Base-by-base conservation (phyloP, 768 basidiomycete species). In the Kondoa subrosea region DNA sequence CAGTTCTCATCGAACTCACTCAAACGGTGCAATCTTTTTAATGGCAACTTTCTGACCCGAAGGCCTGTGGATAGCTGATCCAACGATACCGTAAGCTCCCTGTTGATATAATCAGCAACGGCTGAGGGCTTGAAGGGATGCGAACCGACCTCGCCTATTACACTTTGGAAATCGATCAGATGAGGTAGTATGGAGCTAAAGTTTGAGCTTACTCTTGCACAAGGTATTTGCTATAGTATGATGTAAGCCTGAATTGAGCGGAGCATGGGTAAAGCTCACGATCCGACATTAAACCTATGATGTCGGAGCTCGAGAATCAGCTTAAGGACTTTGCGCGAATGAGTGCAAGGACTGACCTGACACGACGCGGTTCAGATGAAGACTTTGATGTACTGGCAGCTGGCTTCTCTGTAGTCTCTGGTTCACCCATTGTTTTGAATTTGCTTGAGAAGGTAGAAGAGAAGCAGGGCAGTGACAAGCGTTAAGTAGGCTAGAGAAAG, bases 11-110 rank as follows among this genome's bases (percentile, higher is more conserved):
- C 40, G 21, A 50, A 50, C 40, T 50, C 40, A 50, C 40, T 50
- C 66, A 31, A 96, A 95, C 0, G 92, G 92, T 0, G 87, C 85
- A 76, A 97, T 95, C 72, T 88, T 87, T 78, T 96, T 96, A 77
- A 96, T 95, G 33, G 92, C 92, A 60, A 97, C 92, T 78, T 85
- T 88, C 57, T 87, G 83, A 57, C 85, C 84, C 0, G 85, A 86
- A 0, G 87, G 83, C 65, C 82, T 77, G 34, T 70, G 56, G 30
- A 69, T 34, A 57, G 67, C 59, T 32, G 31, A 66, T 64, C 86
- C 86, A 58, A 95, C 92, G 74, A 92, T 84, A 50, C 91, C 92
- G 78, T 93, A 93, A 16, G 90, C 91, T 56, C 92, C 93, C 75
- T 96, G n/a, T n/a, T n/a, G n/a, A n/a, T n/a, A n/a, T n/a, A n/a